phyloP scores from a whole-genome alignment of 2,329 filamentous ascomycete species.

The Ilyonectria robusta region DNA sequence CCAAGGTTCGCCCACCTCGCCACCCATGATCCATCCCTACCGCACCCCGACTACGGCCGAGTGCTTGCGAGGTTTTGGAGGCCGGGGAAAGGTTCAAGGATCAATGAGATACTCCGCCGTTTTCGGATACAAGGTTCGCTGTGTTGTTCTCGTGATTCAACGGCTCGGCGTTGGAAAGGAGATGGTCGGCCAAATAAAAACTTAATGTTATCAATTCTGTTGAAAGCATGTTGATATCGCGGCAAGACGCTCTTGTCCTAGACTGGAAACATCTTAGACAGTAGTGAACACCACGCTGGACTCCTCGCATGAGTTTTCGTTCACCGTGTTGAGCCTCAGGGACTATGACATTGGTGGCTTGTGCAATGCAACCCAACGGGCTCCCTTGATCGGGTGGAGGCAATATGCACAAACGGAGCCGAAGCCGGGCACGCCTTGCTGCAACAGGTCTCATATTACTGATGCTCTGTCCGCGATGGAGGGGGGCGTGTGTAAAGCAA shows the following conservation, averaged over 20 bases:
- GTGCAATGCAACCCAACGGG: not conserved
- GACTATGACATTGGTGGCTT: not conserved
- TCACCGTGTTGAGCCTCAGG: conserved; percentile 18
- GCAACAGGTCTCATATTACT: not conserved
- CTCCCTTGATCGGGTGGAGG: conserved; percentile 5
- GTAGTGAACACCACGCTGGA: not conserved
- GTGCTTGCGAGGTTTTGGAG: not conserved
- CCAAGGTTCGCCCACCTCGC: not conserved
- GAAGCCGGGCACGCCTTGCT: conserved; percentile 8
- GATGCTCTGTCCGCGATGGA: not conserved
- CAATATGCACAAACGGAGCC: conserved; percentile 17
- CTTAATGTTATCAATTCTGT: not conserved
- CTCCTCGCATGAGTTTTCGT: not conserved
- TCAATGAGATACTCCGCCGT: not conserved
- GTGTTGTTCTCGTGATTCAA: conserved; percentile 17
- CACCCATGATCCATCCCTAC: not conserved
- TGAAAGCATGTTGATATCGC: not conserved
- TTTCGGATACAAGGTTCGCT: conserved; percentile 13
- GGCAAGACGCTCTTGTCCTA: not conserved
- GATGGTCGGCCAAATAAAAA: not conserved
- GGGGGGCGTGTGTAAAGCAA: not conserved
- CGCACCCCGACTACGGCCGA: not conserved
- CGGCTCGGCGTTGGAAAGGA: not conserved
- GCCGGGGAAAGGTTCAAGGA: conserved; percentile 7
- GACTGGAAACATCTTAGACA: not conserved